Percentiles rank a stretch among this genome's conserved stretches.
These are phyloP conservation scores for Cutaneotrichosporon arboriforme DNA, from an alignment of 1,284 basidiomycete genomes.

Conservation along the genomic window DNA sequence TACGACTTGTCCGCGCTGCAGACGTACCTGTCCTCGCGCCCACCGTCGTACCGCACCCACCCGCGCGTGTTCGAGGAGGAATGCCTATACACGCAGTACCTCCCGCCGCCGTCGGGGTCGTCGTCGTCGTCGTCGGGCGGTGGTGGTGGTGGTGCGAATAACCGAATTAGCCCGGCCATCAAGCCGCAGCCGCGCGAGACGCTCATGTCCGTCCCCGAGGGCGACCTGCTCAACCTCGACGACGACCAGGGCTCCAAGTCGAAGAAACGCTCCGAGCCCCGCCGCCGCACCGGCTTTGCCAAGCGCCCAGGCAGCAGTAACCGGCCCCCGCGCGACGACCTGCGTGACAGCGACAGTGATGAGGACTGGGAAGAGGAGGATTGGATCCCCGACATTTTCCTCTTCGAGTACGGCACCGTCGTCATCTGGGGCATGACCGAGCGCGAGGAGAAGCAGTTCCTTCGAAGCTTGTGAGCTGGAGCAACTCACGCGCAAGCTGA, in stretches of 20 bases:
- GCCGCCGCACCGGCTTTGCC: slow-evolving; percentile 39
- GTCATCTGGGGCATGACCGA: slow-evolving; percentile 98
- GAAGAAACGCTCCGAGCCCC: slow-evolving; percentile 7
- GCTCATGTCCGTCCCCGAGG: slow-evolving; percentile 33
- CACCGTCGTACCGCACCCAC: slow-evolving; percentile 73
- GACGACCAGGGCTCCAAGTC: slow-evolving; percentile 6
- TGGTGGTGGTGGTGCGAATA: background rate
- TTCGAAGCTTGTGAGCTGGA: slow-evolving; percentile 71
- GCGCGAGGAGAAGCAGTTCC: slow-evolving; percentile 78
- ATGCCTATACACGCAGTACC: slow-evolving; percentile 46
- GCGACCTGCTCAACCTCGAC: slow-evolving; percentile 41
- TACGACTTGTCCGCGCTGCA: slow-evolving; percentile 81
- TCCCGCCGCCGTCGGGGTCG: slow-evolving; percentile 33
- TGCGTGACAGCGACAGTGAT: slow-evolving; percentile 32
- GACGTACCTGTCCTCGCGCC: slow-evolving; percentile 79
- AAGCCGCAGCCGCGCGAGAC: background rate
- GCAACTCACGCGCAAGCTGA: background rate
- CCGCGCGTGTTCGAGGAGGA: slow-evolving; percentile 55
- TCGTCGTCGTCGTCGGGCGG: slow-evolving; percentile 4
- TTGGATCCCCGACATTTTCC: slow-evolving; percentile 69
- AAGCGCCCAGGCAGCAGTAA: slow-evolving; percentile 48
- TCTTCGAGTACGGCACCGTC: slow-evolving; percentile 84
- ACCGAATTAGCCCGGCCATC: slow-evolving; percentile 4
- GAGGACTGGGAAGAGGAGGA: slow-evolving; percentile 58
- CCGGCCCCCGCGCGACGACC: slow-evolving; percentile 58